Percentiles rank a stretch among this genome's conserved stretches.
Evolutionary conservation across 805 yeast species (phyloP).

Genomic region (Naumovozyma baii): DNA sequence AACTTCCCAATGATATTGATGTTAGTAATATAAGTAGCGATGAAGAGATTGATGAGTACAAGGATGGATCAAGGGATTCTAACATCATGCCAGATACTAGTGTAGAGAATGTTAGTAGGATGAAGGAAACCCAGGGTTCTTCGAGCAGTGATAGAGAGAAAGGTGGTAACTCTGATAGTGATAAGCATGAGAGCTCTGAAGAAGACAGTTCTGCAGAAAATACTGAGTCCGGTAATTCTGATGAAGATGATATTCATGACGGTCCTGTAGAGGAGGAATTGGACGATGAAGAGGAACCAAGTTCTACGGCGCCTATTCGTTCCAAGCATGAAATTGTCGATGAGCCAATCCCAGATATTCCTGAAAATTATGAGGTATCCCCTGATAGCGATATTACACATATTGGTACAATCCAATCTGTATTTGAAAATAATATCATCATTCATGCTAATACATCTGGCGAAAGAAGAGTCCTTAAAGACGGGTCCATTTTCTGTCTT

Average conservation of each 20-base stretch:
- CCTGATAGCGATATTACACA: conserved; percentile 57
- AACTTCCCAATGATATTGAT: conserved; percentile 14
- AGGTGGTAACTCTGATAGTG: conserved; percentile 10
- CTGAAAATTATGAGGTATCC: conserved; percentile 52
- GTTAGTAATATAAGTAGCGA: conserved; percentile 12
- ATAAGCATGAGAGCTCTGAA: conserved; percentile 14
- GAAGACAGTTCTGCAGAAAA: conserved; percentile 19
- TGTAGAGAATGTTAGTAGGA: conserved; percentile 1
- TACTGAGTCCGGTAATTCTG: conserved; percentile 7
- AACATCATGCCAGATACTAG: too few species aligned
- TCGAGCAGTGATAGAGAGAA: not conserved
- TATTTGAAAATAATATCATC: conserved; percentile 65
- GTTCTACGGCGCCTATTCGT: conserved; percentile 51
- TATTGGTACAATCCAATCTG: conserved; percentile 58
- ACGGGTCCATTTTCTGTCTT: conserved; percentile 69
- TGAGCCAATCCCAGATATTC: conserved; percentile 58
- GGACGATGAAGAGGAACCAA: conserved; percentile 38
- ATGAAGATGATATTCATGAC: conserved; percentile 10
- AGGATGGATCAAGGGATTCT: too few species aligned
- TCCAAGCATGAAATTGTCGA: conserved; percentile 72
- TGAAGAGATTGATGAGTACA: conserved; percentile 2
- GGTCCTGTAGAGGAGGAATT: conserved; percentile 19
- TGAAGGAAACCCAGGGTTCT: conserved; percentile 8
- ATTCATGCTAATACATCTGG: conserved; percentile 70
- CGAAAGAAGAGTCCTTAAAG: conserved; percentile 74